Percentiles rank a stretch among this genome's conserved stretches.
Evolutionary conservation across 2,329 filamentous ascomycete genomes (phyloP).

Genomic region (Calonectria naviculata): DNA sequence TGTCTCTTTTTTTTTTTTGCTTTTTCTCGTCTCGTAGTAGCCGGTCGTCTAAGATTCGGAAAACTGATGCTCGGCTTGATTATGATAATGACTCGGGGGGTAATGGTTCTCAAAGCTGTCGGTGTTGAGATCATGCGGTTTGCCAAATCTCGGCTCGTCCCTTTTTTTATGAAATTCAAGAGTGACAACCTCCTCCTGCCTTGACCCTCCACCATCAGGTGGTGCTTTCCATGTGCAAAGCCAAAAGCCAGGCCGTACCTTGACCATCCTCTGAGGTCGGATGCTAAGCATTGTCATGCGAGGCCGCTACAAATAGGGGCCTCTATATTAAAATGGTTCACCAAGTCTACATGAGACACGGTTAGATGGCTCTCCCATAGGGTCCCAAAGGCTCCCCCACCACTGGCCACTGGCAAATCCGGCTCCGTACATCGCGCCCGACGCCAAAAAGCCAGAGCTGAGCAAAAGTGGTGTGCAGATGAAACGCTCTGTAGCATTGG

Average conservation of each 20-base stretch:
- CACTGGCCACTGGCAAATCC: not conserved
- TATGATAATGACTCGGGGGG: not conserved
- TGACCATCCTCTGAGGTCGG: not conserved
- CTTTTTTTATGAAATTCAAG: not conserved
- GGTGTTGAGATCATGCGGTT: not conserved
- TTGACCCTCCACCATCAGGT: not conserved
- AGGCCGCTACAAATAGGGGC: not conserved
- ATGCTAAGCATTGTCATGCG: not conserved
- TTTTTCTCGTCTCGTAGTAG: not conserved
- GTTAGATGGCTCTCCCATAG: not conserved
- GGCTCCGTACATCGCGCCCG: not conserved
- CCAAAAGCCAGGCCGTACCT: not conserved
- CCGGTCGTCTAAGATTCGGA: not conserved
- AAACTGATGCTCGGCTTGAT: not conserved
- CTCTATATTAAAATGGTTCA: not conserved
- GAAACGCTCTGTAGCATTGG: not conserved
- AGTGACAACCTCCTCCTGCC: not conserved
- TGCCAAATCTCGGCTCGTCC: not conserved
- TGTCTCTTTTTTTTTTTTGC: not conserved
- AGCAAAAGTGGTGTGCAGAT: no score
- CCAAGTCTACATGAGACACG: not conserved
- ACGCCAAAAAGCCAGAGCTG: not conserved
- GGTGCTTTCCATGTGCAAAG: not conserved
- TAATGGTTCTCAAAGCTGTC: not conserved
- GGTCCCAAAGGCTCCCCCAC: not conserved